These are phyloP conservation scores for Ophiocordyceps camponoti-floridani DNA, from an alignment of 2,329 filamentous ascomycete species.

Conservation along the genomic window DNA sequence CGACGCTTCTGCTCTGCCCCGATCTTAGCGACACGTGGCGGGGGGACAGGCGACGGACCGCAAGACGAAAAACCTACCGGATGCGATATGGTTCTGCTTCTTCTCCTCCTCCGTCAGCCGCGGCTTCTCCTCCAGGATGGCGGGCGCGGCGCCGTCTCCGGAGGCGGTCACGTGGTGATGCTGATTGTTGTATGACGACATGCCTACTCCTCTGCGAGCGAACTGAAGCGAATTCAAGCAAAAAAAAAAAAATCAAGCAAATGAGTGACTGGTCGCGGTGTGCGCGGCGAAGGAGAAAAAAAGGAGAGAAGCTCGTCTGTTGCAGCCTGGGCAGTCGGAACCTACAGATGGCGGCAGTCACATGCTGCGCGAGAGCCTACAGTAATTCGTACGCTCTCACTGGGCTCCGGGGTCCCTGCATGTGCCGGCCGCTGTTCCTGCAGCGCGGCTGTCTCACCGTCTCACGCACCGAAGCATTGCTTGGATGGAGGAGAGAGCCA, in stretches of 20 bases:
- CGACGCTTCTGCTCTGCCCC: constrained; percentile 24
- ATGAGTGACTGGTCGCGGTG: background rate
- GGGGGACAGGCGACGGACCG: background rate
- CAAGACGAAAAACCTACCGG: constrained; percentile 17
- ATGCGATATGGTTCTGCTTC: constrained; percentile 37
- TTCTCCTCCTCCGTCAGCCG: constrained; percentile 35
- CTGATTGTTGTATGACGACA: no score
- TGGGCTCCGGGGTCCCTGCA: constrained; percentile 3
- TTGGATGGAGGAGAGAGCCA: background rate
- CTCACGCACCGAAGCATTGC: background rate
- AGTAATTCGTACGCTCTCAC: background rate
- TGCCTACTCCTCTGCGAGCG: no score
- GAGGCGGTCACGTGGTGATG: no score
- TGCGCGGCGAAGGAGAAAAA: background rate
- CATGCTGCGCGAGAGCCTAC: no score
- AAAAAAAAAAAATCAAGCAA: no score
- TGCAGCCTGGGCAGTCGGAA: background rate
- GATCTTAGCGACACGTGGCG: background rate
- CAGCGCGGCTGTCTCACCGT: background rate
- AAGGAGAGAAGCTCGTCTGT: background rate
- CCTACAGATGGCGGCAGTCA: no score
- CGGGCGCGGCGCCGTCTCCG: no score
- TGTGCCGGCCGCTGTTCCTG: background rate
- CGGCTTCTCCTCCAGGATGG: constrained; percentile 24
- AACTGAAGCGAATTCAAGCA: no score